phyloP scores from a whole-genome alignment of 1,284 basidiomycete species.

The Sanghuangporus baumii region DNA sequence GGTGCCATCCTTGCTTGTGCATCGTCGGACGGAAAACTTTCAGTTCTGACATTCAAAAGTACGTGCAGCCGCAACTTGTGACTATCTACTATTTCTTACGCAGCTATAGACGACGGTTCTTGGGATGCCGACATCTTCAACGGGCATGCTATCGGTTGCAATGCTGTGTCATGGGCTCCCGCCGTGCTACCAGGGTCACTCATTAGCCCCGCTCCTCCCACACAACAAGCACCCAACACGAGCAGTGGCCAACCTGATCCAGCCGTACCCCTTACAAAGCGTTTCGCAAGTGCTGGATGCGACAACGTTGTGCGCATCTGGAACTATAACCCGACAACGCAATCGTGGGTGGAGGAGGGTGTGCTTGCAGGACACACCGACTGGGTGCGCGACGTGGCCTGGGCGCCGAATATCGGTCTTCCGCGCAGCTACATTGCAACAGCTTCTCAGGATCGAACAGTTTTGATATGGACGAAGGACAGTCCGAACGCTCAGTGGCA shows the following conservation, averaged over 20 bases:
- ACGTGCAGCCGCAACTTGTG: constrained; percentile 26
- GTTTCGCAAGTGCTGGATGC: constrained; percentile 93
- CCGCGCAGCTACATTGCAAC: constrained; percentile 94
- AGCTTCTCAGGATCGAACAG: constrained; percentile 91
- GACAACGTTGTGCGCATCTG: constrained; percentile 96
- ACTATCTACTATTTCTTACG: not conserved
- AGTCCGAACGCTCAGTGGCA: constrained; percentile 76
- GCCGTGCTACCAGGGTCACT: constrained; percentile 84
- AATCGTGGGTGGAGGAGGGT: constrained; percentile 89
- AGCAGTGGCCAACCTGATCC: constrained; percentile 23
- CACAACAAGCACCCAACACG: constrained; percentile 19
- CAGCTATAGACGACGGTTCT: constrained; percentile 80
- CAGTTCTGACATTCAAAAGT: constrained; percentile 97
- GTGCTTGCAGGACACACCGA: constrained; percentile 87
- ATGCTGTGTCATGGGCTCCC: constrained; percentile 97
- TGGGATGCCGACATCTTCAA: constrained; percentile 95
- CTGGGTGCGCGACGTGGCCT: constrained; percentile 98
- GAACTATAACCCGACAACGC: constrained; percentile 73
- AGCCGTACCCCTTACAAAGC: constrained; percentile 53
- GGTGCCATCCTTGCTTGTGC: constrained; percentile 97
- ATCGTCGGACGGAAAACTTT: constrained; percentile 97
- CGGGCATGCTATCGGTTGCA: constrained; percentile 94
- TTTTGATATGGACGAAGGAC: constrained; percentile 93
- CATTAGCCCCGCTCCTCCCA: constrained; percentile 51
- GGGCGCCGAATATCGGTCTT: constrained; percentile 95